Conservation (phyloP, 352 stramenopile species). For the Phytophthora melonis region DNA sequence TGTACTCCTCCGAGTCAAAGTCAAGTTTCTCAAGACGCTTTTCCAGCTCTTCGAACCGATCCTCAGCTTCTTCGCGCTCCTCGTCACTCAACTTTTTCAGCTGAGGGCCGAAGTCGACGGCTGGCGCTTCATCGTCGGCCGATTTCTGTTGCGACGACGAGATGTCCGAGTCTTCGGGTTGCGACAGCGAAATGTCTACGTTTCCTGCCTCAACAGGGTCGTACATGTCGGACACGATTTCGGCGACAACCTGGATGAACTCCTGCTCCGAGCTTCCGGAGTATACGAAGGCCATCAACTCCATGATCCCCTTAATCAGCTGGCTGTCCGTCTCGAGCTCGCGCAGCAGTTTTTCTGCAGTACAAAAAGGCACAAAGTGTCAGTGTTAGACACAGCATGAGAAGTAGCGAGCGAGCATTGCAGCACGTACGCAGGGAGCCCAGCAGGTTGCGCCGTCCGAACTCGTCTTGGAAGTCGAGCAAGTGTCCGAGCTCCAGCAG, state of each 20-base stretch:
- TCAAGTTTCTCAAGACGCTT: constrained; percentile 62
- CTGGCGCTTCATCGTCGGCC: constrained; percentile 38
- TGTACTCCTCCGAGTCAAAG: constrained; percentile 69
- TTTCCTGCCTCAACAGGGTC: constrained; percentile 63
- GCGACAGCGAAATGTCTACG: constrained; percentile 22
- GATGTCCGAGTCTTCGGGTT: constrained; percentile 31
- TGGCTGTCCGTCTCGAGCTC: constrained; percentile 64
- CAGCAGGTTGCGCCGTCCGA: constrained; percentile 75
- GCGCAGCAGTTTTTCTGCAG: constrained; percentile 64
- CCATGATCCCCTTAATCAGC: constrained; percentile 75
- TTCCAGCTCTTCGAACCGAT: constrained; percentile 76
- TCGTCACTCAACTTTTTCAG: constrained; percentile 55
- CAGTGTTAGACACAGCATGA: not conserved
- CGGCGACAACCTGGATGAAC: constrained; percentile 80
- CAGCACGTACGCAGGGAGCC: constrained; percentile 61
- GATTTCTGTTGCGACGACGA: constrained; percentile 32
- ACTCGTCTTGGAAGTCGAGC: constrained; percentile 85
- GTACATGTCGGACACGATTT: constrained; percentile 84
- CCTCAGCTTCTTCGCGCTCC: constrained; percentile 59
- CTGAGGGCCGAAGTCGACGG: constrained; percentile 33
- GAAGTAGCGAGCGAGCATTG: not conserved
- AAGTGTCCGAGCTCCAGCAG: constrained; percentile 68
- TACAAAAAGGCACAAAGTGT: constrained; percentile 5
- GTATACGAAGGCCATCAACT: constrained; percentile 81
- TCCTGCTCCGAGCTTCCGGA: constrained; percentile 75